phyloP scores from a whole-genome alignment of 805 yeast species.

The Wickerhamiella musiphila region DNA sequence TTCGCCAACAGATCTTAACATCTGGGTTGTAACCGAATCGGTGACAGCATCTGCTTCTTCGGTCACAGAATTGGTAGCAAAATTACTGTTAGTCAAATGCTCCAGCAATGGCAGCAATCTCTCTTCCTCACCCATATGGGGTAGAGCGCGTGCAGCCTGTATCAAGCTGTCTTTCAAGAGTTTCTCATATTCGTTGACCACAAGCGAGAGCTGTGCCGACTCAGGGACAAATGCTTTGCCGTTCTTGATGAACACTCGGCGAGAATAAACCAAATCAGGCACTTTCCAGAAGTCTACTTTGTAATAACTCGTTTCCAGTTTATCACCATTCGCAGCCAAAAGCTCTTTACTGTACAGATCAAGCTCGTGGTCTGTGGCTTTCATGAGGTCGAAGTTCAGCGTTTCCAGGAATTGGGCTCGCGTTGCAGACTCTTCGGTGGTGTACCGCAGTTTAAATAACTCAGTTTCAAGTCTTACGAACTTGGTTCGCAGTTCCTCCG shows the following conservation, averaged over 20 bases:
- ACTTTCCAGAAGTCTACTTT: constrained; percentile 81
- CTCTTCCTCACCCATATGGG: constrained; percentile 82
- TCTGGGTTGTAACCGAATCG: constrained; percentile 19
- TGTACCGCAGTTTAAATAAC: constrained; percentile 59
- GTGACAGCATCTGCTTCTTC: constrained; percentile 15
- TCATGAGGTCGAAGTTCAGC: constrained; percentile 55
- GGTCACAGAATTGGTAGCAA: constrained; percentile 22
- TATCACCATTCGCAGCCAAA: constrained; percentile 16
- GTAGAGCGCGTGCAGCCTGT: constrained; percentile 57
- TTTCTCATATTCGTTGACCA: constrained; percentile 50
- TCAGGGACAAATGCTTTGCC: constrained; percentile 82
- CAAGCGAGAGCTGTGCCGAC: constrained; percentile 52
- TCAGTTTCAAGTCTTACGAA: constrained; percentile 62
- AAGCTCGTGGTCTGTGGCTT: constrained; percentile 48
- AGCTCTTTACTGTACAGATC: constrained; percentile 32
- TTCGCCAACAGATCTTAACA: constrained; percentile 27
- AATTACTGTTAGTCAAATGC: constrained; percentile 48
- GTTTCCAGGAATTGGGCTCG: constrained; percentile 52
- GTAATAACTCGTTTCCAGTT: constrained; percentile 45
- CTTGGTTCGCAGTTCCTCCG: constrained; percentile 60
- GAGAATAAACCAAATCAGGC: constrained; percentile 48
- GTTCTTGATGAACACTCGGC: constrained; percentile 44
- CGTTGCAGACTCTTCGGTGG: constrained; percentile 42
- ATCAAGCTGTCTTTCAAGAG: constrained; percentile 35
- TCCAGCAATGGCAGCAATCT: constrained; percentile 69